A percentile compares a stretch with the other conserved stretches of the same genome.
phyloP scores from a whole-genome alignment of 2,329 filamentous ascomycete genomes.

The Rachicladosporium sp. region DNA sequence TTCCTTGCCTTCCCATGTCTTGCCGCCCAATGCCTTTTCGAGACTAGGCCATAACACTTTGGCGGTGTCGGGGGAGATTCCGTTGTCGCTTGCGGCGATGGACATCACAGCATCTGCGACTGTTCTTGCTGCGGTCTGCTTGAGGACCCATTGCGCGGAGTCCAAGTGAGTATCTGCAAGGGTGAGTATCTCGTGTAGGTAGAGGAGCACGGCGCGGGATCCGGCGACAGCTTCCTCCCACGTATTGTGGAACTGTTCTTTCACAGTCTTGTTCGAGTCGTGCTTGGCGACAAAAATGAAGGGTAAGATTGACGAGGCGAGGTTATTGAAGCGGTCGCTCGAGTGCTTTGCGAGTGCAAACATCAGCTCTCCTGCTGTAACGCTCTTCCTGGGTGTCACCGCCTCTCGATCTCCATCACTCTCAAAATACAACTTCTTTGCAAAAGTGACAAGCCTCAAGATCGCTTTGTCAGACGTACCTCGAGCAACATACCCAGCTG shows the following conservation, averaged over 20 bases:
- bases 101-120: constrained; percentile 61
- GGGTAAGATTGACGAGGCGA: constrained; percentile 65
- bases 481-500: constrained; percentile 72
- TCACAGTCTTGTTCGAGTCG: constrained; percentile 69
- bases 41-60: constrained; percentile 63
- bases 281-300: constrained; percentile 82
- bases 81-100: constrained; percentile 39
- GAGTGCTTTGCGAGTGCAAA: constrained; percentile 75
- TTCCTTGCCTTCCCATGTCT: constrained; percentile 90
- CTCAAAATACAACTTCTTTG: constrained; percentile 63
- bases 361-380: constrained; percentile 72
- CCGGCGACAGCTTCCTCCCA: constrained; percentile 90
- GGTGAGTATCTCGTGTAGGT: constrained; percentile 66
- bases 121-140: constrained; percentile 74
- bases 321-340: constrained; percentile 70
- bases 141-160: constrained; percentile 77
- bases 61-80: constrained; percentile 36
- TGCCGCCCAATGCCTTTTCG: constrained; percentile 69
- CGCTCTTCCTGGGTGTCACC: constrained; percentile 30
- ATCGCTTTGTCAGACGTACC: constrained; percentile 48
- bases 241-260: constrained; percentile 67
- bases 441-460: constrained; percentile 41
- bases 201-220: constrained; percentile 66
- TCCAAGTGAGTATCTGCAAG: constrained; percentile 58
- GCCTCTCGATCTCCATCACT: constrained; percentile 57